Base-by-base conservation (phyloP, 805 yeast species). In the Yamadazyma nakazawae region DNA sequence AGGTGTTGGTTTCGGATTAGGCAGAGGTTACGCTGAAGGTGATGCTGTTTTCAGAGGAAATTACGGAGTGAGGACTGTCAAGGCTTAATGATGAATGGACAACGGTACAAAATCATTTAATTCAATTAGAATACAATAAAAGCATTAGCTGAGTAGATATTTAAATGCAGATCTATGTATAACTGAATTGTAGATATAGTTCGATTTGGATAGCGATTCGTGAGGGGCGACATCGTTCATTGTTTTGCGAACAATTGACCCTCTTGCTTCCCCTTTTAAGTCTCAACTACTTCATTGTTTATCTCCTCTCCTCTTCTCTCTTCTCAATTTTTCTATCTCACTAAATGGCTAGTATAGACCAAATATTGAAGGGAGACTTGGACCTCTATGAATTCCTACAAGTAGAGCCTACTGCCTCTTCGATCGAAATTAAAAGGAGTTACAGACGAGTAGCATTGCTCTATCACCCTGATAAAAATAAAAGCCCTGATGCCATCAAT, bases 21-120 rank as follows among this genome's bases (percentile, higher is more conserved):
- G 99, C 55, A 85, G 97, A 75, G 97, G 97, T 45, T 94, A 90
- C 70, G 83, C 98, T 51, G 99, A 94, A 74, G 99, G 98, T 51
- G 98, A 94, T 63, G 95, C 97, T 51, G 86, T 91, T 47, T 92
- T 94, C 80, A 85, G 97, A 73, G 79, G 88, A 12, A 64, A 60
- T 57, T 88, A 85, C 52, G 96, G 96, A 47, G 65, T 84, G 53
- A 84, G 96, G 77, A 73, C 82, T 43, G 81, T 84, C 48, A 82
- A 81, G 62, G 88, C 88, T 50, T 86, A 68, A 66, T 28, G 32
- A 28, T 21, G 24, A 21, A 21, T 21, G 24, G 24, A 21, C 24
- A 21, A 7, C 24, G 7, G 24, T 21, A 21, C 24, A 21, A 21
- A 5, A 21, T 21, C 24, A 21, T 21, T 21, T 21, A 21, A 21